Base-by-base conservation (phyloP, 2,329 filamentous ascomycete genomes). In the Sordariomycetes sp. region DNA sequence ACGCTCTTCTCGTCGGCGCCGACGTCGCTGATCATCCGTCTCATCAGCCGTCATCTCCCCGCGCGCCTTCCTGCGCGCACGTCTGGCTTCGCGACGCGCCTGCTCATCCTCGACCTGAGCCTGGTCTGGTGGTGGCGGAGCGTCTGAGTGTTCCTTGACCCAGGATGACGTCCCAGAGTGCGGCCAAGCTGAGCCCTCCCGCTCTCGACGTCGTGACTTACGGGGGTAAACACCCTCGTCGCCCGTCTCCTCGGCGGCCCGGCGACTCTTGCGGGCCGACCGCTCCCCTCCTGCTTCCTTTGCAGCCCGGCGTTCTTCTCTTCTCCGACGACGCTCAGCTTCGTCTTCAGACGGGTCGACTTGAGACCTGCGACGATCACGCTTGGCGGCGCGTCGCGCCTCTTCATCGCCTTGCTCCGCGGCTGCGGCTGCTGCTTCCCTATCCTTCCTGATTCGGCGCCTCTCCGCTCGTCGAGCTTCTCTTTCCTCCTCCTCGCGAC, bases 81-180 rank as follows among this genome's bases (percentile, higher is more conserved):
- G 55, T 12, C 66, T 63, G 6, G 60, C 63, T 32, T 70, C 70
- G 8, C 66, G 66, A 10, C 68, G 61, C 8, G 62, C 66, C 31
- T 65, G 64, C 15, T 70, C 69, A 19, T 69, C 65, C 8, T 68
- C 63, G 4, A 49, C 49, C 30, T 54, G 56, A 12, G 51, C 30
- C 16, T 12, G 26, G 17, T 26, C 19, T 16, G 32, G 36, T 11
- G 27, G 39, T 15, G 27, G 33, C 20, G 21, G 33, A 53, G 73
- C 74, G 43, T 78, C 75, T 3, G 69, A 72, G 44, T 77, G 68
- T 10, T 79, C 74, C 51, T 78, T 78, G 5, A 79, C 75, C 76
- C 76, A 80, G 0, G 73, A 79, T 8, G 71, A 74, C 0, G 75
- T 79, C 18, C 75, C 75, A 6, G 70, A 77, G 48, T 78, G 71